Evolutionary conservation across 140 eudicot genomes (phyloP).

Genomic region (Ambrosia hybrid): DNA sequence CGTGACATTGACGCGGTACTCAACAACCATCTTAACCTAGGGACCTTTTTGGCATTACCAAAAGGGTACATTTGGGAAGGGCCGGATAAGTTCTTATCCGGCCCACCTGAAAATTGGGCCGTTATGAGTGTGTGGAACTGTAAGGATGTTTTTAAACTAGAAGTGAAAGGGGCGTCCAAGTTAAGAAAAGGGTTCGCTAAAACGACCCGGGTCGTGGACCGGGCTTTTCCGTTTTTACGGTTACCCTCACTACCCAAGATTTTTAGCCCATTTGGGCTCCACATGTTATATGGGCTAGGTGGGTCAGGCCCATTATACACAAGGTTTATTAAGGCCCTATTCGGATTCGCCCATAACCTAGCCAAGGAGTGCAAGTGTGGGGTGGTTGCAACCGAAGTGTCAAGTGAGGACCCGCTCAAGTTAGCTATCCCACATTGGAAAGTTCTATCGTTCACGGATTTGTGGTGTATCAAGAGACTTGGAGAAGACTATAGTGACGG

Average conservation of each 20-base stretch:
- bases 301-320: conserved; percentile 76
- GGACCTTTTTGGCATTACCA: conserved; percentile 72
- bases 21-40: conserved; percentile 61
- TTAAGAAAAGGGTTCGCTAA: conserved; percentile 47
- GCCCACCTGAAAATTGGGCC: conserved; percentile 80
- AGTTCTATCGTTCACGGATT: conserved; percentile 72
- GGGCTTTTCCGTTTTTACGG: conserved; percentile 69
- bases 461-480: conserved; percentile 86
- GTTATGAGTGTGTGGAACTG: conserved; percentile 86
- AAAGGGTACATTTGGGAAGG: conserved; percentile 53
- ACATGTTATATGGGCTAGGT: conserved; percentile 74
- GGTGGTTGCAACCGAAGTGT: conserved; percentile 91
- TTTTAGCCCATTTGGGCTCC: conserved; percentile 87
- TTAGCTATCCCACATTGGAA: conserved; percentile 90
- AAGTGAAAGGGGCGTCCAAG: conserved; percentile 82
- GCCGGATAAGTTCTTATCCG: conserved; percentile 38
- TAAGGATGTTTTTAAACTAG: conserved; percentile 58
- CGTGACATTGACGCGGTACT: conserved; percentile 78
- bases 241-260: conserved; percentile 79
- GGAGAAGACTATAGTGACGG: conserved; percentile 88
- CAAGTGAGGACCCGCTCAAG: conserved; percentile 73
- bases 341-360: conserved; percentile 71
- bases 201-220: conserved; percentile 69
- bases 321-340: conserved; percentile 42
- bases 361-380: conserved; percentile 69